Evolutionary conservation across 352 stramenopile genomes (phyloP), one percentile per base, ranked within the genome.

Genomic region (Globisporangium mamillatum): DNA sequence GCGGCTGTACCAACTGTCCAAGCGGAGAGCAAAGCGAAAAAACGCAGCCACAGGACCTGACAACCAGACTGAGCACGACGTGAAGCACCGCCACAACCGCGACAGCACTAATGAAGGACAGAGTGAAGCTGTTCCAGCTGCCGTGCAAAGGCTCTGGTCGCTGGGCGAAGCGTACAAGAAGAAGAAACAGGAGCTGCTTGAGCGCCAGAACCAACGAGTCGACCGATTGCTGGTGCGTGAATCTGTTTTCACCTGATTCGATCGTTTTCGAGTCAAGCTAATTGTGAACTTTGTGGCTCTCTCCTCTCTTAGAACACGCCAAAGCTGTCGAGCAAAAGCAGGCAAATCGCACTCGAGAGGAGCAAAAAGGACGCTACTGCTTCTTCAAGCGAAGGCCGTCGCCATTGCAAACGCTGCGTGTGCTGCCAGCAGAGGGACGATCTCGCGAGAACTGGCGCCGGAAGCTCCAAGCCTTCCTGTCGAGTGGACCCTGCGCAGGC

Each of bases 321-420:
- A 22, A 90, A 89, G 68, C 70, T 92, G 41, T 90, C 71, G 55
- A 62, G 36, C 24, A 77, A 73, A 64, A 92, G 84, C 44, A 70
- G 73, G 3, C 66, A 75, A 32, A 74, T 92, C n/a, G 78, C 74
- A 10, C 63, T 66, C 5, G 78, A 80, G 61, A 68, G 55, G 53
- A 71, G 71, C n/a, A 71, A 63, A 25, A 69, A 53, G 50, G 24
- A 54, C n/a, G 22, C 56, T 34, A 20, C 56, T 34, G 59, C 54
- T 14, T 68, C 53, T 36, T 29, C 46, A 24, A 14, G 7, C 22
- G 25, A 67, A 8, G 4, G 14, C 10, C 57, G 0, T 8, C 38
- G 55, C 10, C 46, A 66, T 18, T 56, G 67, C 24, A 56, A 71
- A 18, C 74, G 67, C 3, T 82, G 75, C 38, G 44, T 50, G 9